Base-by-base conservation (phyloP, 768 basidiomycete genomes). In the Dioszegia aurantiaca region DNA sequence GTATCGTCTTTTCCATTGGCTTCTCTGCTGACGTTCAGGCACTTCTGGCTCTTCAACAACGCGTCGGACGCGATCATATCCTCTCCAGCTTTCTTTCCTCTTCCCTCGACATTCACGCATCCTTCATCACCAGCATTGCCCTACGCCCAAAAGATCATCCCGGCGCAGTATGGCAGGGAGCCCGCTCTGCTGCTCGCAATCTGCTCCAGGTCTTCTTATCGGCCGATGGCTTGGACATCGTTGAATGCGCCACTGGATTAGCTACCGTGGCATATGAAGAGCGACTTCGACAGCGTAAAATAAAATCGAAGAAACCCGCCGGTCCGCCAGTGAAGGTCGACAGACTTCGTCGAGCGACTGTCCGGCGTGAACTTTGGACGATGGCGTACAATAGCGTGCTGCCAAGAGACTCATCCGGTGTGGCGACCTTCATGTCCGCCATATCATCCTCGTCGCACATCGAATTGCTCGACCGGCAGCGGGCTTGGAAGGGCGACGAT, bases 341-440 rank as follows among this genome's bases (percentile, higher is more conserved):
- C 2, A 58, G 64, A 0, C 56, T 67, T 58, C 77, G 52, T 61
- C 60, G 60, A 16, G 55, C 71, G 12, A 21, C 62, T 23, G 77
- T 87, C 45, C 82, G 82, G 47, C 80, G 81, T 44, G 81, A 81
- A 43, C 74, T 89, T 30, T 97, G 93, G 93, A 79, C 76, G 52
- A 82, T 80, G 62, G 77, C 83, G 2, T 92, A 87, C 65, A 80
- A 82, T 9, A 78, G 79, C 5, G 72, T 91, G 3, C 80, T 82
- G 43, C 80, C 82, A 19, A 78, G 78, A 39, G 88, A 92, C 68
- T 70, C 78, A 6, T 80, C 83, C 30, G 87, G 82, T 0, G 79
- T 86, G 23, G 81, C 81, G 10, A 78, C 82, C 36, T 73, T 92
- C 27, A 77, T 92, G 37, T 76, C 80, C 28, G 78, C 84, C 1